Conservation (phyloP, 225 moss, liverwort and hornwort species). For the Marchantia polymorpha region DNA sequence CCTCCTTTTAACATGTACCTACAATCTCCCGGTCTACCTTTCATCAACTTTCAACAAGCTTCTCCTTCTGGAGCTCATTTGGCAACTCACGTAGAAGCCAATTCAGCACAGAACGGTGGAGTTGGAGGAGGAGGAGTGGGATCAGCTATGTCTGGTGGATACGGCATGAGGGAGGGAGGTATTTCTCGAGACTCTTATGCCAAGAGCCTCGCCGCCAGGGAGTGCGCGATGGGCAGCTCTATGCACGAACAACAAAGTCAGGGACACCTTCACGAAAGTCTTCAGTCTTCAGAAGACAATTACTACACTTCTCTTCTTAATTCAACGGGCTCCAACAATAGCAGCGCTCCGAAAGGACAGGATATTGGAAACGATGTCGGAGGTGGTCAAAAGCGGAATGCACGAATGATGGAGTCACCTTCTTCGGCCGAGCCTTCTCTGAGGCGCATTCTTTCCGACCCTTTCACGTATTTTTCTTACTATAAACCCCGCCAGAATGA, state of each 20-base stretch:
- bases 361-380: constrained; percentile 51
- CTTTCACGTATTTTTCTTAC: constrained; percentile 61
- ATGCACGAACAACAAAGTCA: constrained; percentile 60
- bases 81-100: constrained; percentile 42
- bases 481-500: not conserved
- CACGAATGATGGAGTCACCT: constrained; percentile 63
- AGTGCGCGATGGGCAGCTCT: constrained; percentile 49
- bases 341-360: constrained; percentile 56
- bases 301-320: constrained; percentile 87
- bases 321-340: constrained; percentile 59
- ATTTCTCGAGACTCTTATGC: constrained; percentile 65
- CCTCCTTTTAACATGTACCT: constrained; percentile 67
- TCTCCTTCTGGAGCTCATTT: constrained; percentile 60
- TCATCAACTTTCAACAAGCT: constrained; percentile 59
- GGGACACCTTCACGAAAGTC: constrained; percentile 59
- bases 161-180: constrained; percentile 57
- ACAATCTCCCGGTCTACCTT: constrained; percentile 51
- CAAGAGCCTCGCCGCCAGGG: constrained; percentile 53
- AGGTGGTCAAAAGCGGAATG: constrained; percentile 39
- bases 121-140: constrained; percentile 52
- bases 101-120: constrained; percentile 61
- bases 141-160: constrained; percentile 36
- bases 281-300: constrained; percentile 65
- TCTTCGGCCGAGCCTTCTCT: constrained; percentile 61
- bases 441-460: constrained; percentile 86